These are phyloP conservation scores for Chlorella sp. DNA, from an alignment of 139 green algal species.

Conservation along the genomic window DNA sequence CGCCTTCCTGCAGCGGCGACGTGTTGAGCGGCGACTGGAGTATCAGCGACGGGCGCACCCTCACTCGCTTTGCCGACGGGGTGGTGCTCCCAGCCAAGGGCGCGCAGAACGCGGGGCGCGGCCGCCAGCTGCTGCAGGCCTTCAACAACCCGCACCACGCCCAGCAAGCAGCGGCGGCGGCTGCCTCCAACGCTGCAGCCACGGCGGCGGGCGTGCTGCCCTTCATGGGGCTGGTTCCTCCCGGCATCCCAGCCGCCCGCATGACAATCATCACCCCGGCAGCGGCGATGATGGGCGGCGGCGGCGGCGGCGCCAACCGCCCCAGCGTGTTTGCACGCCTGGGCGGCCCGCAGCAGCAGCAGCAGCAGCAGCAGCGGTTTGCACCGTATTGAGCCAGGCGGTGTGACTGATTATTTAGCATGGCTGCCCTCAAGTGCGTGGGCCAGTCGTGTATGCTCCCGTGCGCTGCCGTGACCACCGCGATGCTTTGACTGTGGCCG, in stretches of 20 bases:
- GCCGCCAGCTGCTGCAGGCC: conserved; percentile 34
- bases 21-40: conserved; percentile 23
- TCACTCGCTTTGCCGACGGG: conserved; percentile 26
- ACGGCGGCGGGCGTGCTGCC: conserved; percentile 15
- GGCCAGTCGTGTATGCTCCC: no score
- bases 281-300: neutral
- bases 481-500: no score
- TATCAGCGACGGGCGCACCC: conserved; percentile 28
- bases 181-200: conserved; percentile 36
- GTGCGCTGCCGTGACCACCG: no score
- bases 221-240: conserved; percentile 11
- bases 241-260: neutral
- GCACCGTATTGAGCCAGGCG: neutral
- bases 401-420: neutral
- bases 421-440: no score
- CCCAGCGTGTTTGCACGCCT: conserved; percentile 12
- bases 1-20: conserved; percentile 1
- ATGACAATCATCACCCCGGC: neutral
- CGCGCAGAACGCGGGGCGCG: conserved; percentile 16
- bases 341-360: neutral
- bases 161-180: conserved; percentile 5
- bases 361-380: conserved; percentile 2
- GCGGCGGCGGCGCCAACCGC: neutral
- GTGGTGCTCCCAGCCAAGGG: conserved; percentile 42
- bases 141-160: conserved; percentile 33